Percentiles rank a stretch among this genome's conserved stretches.
Conservation (phyloP, 2,329 filamentous ascomycete species). For the Purpureocillium takamizusanense region DNA sequence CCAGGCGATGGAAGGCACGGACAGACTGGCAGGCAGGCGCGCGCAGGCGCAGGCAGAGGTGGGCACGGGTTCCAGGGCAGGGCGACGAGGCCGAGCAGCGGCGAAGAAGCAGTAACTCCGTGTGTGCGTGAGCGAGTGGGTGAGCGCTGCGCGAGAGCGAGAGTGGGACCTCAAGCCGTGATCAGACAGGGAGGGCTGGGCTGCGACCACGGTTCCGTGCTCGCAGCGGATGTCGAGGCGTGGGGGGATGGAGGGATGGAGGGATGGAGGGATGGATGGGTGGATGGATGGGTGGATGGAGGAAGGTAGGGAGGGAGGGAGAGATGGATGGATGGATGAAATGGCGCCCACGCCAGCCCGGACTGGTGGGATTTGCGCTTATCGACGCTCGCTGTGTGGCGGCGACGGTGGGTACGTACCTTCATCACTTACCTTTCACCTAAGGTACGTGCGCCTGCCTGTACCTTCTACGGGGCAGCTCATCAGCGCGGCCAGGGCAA, state of each 20-base stretch:
- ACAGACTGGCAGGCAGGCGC: too few relatives aligned
- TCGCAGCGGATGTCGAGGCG: background rate
- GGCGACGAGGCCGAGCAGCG: background rate
- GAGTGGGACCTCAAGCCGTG: conserved; percentile 6
- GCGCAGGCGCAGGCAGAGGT: background rate
- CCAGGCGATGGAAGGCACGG: too few relatives aligned
- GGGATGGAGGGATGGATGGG: background rate
- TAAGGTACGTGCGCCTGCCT: too few relatives aligned
- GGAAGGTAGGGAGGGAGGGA: background rate
- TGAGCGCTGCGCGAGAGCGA: conserved; percentile 3
- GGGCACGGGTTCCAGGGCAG: background rate
- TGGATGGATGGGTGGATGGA: too few relatives aligned
- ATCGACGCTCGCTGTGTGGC: conserved; percentile 19
- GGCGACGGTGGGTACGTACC: conserved; percentile 5
- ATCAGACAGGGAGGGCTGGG: conserved; percentile 1
- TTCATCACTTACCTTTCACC: too few relatives aligned
- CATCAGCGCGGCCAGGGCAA: too few relatives aligned
- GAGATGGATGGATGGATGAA: background rate
- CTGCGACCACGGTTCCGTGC: conserved; percentile 6
- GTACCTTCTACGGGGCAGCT: too few relatives aligned
- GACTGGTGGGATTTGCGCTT: conserved; percentile 6
- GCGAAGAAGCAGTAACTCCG: too few relatives aligned
- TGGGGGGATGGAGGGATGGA: conserved; percentile 2
- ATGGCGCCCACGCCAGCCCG: conserved; percentile 4
- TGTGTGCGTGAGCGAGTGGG: background rate